These are phyloP conservation scores for Daldinia sp. DNA, from an alignment of 2,329 filamentous ascomycete species.

Conservation along the genomic window DNA sequence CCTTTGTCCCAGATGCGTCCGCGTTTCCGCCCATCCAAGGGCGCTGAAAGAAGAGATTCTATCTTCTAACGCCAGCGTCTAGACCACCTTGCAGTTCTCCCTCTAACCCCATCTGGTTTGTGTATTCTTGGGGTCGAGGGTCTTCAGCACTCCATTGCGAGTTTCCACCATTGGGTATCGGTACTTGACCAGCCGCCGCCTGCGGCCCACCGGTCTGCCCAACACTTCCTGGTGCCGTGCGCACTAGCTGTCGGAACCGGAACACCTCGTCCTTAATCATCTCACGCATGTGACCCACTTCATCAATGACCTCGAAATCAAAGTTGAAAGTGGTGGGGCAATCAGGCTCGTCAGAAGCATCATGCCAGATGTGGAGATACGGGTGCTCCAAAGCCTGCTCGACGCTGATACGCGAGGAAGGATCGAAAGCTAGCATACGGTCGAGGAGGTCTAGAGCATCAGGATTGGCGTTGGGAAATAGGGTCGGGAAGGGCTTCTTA, in stretches of 20 bases:
- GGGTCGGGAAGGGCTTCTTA: constrained; percentile 85
- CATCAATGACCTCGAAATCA: constrained; percentile 96
- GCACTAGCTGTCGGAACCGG: constrained; percentile 75
- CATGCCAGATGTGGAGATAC: constrained; percentile 98
- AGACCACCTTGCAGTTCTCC: constrained; percentile 67
- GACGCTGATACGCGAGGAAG: constrained; percentile 89
- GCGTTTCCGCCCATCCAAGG: neutral
- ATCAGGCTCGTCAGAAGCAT: constrained; percentile 91
- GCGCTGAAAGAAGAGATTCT: constrained; percentile 20
- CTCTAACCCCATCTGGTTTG: constrained; percentile 60
- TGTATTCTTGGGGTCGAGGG: constrained; percentile 67
- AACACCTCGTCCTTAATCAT: constrained; percentile 97
- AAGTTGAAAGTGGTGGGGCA: constrained; percentile 98
- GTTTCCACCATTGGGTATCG: constrained; percentile 58
- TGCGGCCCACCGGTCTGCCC: constrained; percentile 49
- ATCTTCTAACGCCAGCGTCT: constrained; percentile 54
- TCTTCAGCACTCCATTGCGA: constrained; percentile 67
- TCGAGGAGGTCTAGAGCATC: constrained; percentile 95
- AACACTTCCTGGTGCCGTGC: constrained; percentile 56
- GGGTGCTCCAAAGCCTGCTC: constrained; percentile 96
- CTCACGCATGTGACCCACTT: constrained; percentile 91
- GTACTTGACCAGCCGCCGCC: constrained; percentile 55
- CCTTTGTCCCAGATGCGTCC: neutral
- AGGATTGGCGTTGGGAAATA: constrained; percentile 95
- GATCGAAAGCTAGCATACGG: constrained; percentile 97